Conservation (phyloP, 257 asterid genomes). For the Agastache rugosa region DNA sequence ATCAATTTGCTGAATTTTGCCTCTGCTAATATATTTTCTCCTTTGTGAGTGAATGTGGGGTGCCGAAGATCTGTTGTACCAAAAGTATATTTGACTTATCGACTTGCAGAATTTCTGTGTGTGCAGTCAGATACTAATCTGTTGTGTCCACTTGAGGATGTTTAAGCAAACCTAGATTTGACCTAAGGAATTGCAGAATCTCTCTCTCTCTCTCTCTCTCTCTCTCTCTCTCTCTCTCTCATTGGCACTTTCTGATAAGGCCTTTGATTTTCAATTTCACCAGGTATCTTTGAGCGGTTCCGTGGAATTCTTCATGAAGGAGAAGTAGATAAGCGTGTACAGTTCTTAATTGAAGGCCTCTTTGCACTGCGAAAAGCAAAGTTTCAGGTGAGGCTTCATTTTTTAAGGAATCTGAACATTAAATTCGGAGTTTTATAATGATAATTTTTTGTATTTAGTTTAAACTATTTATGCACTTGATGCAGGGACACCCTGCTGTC, state of each 20-base stretch:
- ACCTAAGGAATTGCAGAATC: not conserved
- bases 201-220: not conserved
- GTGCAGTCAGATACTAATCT: too few species aligned
- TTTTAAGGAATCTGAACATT: too few species aligned
- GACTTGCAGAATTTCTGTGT: not conserved
- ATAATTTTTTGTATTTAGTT: not conserved
- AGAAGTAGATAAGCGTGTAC: constrained; percentile 90
- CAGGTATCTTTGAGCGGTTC: constrained; percentile 90
- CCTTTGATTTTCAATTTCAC: constrained; percentile 28
- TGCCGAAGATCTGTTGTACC: not conserved
- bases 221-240: not conserved
- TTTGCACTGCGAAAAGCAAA: too few species aligned
- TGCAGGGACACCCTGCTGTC: constrained; percentile 86
- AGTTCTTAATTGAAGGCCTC: constrained; percentile 86
- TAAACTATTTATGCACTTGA: constrained; percentile 29
- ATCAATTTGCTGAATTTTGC: not conserved
- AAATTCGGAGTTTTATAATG: constrained; percentile 3
- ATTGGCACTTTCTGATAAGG: not conserved
- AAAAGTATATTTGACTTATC: not conserved
- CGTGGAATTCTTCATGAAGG: constrained; percentile 99
- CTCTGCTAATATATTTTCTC: not conserved
- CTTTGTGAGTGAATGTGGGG: not conserved
- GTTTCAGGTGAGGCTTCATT: constrained; percentile 67
- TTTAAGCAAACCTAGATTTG: too few species aligned
- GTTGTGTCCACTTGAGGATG: not conserved